Evolutionary conservation across 257 asterid genomes (phyloP), one percentile per base, ranked within the genome.

Genomic region (Fraxinus anomala): DNA sequence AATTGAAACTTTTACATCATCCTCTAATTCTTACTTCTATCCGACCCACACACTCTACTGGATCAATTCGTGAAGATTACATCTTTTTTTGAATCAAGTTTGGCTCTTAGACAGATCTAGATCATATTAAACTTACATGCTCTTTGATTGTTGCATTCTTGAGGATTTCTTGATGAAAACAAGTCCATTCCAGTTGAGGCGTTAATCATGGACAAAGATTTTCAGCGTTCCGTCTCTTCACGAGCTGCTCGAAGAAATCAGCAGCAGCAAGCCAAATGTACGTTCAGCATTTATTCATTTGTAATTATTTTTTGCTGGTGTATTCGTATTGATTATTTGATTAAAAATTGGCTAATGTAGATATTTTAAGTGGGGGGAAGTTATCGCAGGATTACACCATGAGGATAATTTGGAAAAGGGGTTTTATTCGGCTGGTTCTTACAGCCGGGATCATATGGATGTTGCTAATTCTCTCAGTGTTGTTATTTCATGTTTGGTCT

Each of bases 381-480:
- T 42, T 81, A 5, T 76, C 92, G 75, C 90, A 78, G 44, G 89
- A 87, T 23, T 79, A 79, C 54, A 21, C 89, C 26, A 80, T 85
- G 91, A 82, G 30, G 82, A 44, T 85, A 47, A 56, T 82, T 30
- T 89, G 93, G 93, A 89, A 85, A 83, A 89, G 54, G 89, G 91
- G 91, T 77, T 87, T 87, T 88, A 79, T 89, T 85, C 86, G 89
- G 33, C 78, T 87, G 85, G 37, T 84, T 85, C 86, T 89, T 54
- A 86, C 89, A 3, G 91, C 85, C 67, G 91, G 93, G 31, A 83
- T 89, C 80, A 85, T 89, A 74, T 87, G 91, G 93, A 87, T 89
- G 88, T 19, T 87, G 68, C 80, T 89, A 42, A 87, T 89, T 82
- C 85, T 89, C 85, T 80, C 89, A 49, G 93, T 74, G 71, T 76